Percentiles rank a stretch among this genome's conserved stretches.
Conservation (phyloP, 2,329 filamentous ascomycete species). For the Monosporascus cannonballus region DNA sequence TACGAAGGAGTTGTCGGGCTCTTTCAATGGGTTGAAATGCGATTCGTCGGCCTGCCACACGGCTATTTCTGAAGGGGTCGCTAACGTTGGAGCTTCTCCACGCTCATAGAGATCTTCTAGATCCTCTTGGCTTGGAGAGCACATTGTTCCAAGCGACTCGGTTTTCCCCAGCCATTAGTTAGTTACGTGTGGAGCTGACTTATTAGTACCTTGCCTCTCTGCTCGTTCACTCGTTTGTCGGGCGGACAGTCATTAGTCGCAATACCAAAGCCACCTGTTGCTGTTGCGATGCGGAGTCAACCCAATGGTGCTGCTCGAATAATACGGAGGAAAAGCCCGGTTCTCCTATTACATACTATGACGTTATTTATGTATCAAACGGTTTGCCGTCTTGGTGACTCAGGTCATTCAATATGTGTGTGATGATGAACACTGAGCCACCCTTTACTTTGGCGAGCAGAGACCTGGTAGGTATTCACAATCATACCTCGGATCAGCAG, state of each 20-base stretch:
- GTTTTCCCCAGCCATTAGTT: background rate
- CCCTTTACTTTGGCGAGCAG: too few relatives aligned
- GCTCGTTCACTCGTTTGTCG: too few relatives aligned
- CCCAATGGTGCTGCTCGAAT: background rate
- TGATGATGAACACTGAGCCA: too few relatives aligned
- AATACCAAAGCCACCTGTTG: too few relatives aligned
- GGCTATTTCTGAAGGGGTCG: background rate
- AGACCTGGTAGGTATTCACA: too few relatives aligned
- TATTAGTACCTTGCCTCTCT: too few relatives aligned
- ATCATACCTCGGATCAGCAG: too few relatives aligned
- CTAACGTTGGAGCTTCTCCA: background rate
- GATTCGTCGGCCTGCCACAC: background rate
- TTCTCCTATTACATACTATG: background rate
- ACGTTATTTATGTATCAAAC: background rate
- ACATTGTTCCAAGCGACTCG: background rate
- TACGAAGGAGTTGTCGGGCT: background rate
- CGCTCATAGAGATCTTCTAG: background rate
- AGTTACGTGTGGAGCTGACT: background rate
- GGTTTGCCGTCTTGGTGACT: too few relatives aligned
- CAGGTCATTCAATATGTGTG: too few relatives aligned
- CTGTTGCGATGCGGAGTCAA: too few relatives aligned
- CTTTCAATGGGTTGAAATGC: background rate
- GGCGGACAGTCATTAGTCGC: too few relatives aligned
- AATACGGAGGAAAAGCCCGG: background rate
- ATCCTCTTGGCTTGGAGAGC: background rate